Conservation (phyloP, 2,329 filamentous ascomycete genomes). For the Hypoxylon sp. region DNA sequence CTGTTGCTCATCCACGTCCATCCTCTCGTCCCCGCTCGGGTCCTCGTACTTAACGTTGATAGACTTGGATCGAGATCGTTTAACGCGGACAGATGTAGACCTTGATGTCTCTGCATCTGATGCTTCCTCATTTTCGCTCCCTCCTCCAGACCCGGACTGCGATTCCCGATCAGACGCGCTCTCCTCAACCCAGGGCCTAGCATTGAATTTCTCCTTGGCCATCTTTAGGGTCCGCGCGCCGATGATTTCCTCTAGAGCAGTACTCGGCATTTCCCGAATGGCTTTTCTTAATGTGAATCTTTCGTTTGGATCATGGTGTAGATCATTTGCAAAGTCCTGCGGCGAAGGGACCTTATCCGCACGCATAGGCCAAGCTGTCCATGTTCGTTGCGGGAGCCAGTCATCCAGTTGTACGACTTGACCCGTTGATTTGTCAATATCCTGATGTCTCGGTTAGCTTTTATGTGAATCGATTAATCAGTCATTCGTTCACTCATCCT, state of each 20-base stretch:
- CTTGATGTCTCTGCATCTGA: constrained; percentile 29
- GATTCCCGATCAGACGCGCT: constrained; percentile 23
- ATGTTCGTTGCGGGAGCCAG: constrained; percentile 66
- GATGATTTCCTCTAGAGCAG: constrained; percentile 74
- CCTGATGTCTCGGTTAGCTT: constrained; percentile 34
- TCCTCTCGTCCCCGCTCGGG: constrained; percentile 31
- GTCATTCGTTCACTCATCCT: background rate
- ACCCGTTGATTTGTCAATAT: constrained; percentile 43
- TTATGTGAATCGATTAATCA: background rate
- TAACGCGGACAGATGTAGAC: constrained; percentile 13
- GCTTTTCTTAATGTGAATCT: constrained; percentile 59
- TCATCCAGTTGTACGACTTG: constrained; percentile 40
- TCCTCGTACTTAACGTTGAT: constrained; percentile 36
- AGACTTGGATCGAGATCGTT: constrained; percentile 30
- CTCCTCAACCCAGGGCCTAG: constrained; percentile 47
- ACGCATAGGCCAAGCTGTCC: constrained; percentile 87
- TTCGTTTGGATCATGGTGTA: constrained; percentile 50
- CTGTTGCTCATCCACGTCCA: constrained; percentile 36
- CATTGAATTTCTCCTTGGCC: constrained; percentile 71
- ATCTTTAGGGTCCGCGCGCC: constrained; percentile 70
- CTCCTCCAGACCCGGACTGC: constrained; percentile 13
- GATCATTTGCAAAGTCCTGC: constrained; percentile 56
- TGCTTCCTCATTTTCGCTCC: constrained; percentile 27
- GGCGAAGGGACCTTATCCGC: constrained; percentile 68
- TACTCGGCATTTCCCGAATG: constrained; percentile 60